Evolutionary conservation across 345 rosid genomes (phyloP), one percentile per base, ranked within the genome.

Genomic region (Eucalyptus globulus): DNA sequence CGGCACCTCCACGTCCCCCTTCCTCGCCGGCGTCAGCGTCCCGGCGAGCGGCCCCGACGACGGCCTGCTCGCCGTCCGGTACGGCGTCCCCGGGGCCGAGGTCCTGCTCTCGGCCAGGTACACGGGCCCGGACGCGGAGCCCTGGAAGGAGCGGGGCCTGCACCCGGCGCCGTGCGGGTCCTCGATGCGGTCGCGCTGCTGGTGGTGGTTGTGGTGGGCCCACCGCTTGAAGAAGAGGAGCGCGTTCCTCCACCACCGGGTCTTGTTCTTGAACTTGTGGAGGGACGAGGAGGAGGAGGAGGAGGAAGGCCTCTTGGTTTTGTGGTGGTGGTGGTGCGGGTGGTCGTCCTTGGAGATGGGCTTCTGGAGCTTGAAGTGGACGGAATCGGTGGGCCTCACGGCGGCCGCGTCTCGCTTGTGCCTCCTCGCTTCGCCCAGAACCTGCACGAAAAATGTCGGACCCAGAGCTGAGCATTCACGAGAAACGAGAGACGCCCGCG

Each of bases 341-440:
- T 95, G 6, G 93, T 97, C 96, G 51, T 96, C 98, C 88, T 94
- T 96, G 1, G 97, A 94, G 87, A 95, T 95, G 94, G 98, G 98
- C 88, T 97, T 96, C 37, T 94, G 97, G 90, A 98, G 94, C 97
- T 98, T 97, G 95, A 96, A 98, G 87, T 93, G 97, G 34, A 96
- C 53, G 31, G 91, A 91, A 85, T 96, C 96, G 4, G 90, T 93
- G 87, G 94, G 65, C 88, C 92, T 89, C 2, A 54, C 40, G 29
- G 87, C 26, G 44, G 92, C 88, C 16, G 93, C 83, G 60, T 95
- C 98, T 90, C 92, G 87, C 94, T 93, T 95, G 90, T 95, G 97
- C 91, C 91, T 95, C 88, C 94, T 95, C 26, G 98, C 96, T 92
- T 96, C 98, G 67, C 96, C 99, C 86, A 97, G 89, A 86, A 96